Evolutionary conservation across 257 asterid genomes (phyloP).

Genomic region (Leonotis leonurus): DNA sequence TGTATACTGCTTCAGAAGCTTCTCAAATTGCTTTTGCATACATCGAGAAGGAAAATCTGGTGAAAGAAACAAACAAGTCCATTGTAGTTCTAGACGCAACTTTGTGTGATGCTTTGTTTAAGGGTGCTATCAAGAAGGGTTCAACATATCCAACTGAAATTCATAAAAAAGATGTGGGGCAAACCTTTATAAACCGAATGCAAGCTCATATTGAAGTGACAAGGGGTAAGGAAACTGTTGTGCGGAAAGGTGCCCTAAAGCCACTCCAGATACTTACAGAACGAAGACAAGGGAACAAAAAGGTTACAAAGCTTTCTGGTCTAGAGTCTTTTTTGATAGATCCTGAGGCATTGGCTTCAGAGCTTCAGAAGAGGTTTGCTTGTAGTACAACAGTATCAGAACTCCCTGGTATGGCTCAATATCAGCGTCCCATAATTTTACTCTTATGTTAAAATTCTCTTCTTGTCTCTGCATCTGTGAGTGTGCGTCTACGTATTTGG

Average conservation of each 20-base stretch:
- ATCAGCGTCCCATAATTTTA: neutral
- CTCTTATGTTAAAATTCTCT: neutral
- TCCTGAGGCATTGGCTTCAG: slow-evolving; percentile 81
- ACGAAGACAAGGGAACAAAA: slow-evolving; percentile 92
- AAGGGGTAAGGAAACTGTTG: slow-evolving; percentile 59
- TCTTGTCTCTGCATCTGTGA: neutral
- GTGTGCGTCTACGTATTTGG: neutral
- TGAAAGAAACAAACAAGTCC: slow-evolving; percentile 60
- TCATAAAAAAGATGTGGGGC: slow-evolving; percentile 77
- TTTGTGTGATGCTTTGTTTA: slow-evolving; percentile 82
- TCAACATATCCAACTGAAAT: slow-evolving; percentile 78
- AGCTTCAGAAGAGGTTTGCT: slow-evolving; percentile 95
- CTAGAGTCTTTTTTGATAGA: slow-evolving; percentile 83
- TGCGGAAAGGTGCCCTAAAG: slow-evolving; percentile 75
- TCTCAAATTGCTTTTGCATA: slow-evolving; percentile 69
- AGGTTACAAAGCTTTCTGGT: slow-evolving; percentile 89
- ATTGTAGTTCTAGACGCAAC: slow-evolving; percentile 62
- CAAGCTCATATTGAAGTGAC: slow-evolving; percentile 74
- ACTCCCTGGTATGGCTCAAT: slow-evolving; percentile 64
- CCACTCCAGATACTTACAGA: slow-evolving; percentile 88
- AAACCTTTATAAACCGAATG: slow-evolving; percentile 72
- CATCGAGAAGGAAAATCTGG: slow-evolving; percentile 76
- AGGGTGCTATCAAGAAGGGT: slow-evolving; percentile 93
- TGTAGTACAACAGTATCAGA: slow-evolving; percentile 89
- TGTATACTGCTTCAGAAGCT: slow-evolving; percentile 74